Evolutionary conservation across 2,329 filamentous ascomycete genomes (phyloP).

Genomic region (Curvularia lunata): DNA sequence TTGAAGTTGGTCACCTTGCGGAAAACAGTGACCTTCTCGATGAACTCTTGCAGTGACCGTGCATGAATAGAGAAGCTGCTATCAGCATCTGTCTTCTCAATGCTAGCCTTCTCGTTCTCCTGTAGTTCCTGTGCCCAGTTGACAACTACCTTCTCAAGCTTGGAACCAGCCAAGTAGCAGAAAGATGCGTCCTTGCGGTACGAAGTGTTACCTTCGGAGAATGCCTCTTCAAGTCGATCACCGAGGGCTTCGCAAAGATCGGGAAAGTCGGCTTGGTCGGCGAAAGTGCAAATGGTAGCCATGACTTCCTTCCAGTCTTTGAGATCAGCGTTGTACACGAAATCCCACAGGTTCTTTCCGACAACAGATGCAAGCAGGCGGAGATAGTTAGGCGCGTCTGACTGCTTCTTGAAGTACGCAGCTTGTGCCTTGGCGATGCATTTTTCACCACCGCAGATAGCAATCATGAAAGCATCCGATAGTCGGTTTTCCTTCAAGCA

Average conservation of each 20-base stretch:
- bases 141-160: slow-evolving; percentile 92
- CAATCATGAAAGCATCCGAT: slow-evolving; percentile 97
- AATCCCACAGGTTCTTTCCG: slow-evolving; percentile 96
- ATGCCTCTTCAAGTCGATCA: slow-evolving; percentile 80
- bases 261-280: slow-evolving; percentile 86
- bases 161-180: slow-evolving; percentile 94
- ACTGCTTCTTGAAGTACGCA: slow-evolving; percentile 84
- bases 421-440: slow-evolving; percentile 93
- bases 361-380: slow-evolving; percentile 90
- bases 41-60: slow-evolving; percentile 85
- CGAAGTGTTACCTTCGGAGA: slow-evolving; percentile 57
- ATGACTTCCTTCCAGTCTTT: slow-evolving; percentile 96
- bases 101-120: slow-evolving; percentile 77
- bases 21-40: slow-evolving; percentile 98
- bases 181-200: slow-evolving; percentile 88
- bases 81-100: slow-evolving; percentile 72
- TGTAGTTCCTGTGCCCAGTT: slow-evolving; percentile 93
- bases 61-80: slow-evolving; percentile 93
- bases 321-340: slow-evolving; percentile 94
- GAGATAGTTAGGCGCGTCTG: slow-evolving; percentile 86
- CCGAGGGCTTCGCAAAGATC: slow-evolving; percentile 95
- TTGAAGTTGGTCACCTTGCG: slow-evolving; percentile 90
- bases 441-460: slow-evolving; percentile 92
- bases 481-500: slow-evolving; percentile 88
- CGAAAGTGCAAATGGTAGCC: slow-evolving; percentile 94